Conservation (phyloP, 2,329 filamentous ascomycete genomes). For the Aspergillus tubingensis region DNA sequence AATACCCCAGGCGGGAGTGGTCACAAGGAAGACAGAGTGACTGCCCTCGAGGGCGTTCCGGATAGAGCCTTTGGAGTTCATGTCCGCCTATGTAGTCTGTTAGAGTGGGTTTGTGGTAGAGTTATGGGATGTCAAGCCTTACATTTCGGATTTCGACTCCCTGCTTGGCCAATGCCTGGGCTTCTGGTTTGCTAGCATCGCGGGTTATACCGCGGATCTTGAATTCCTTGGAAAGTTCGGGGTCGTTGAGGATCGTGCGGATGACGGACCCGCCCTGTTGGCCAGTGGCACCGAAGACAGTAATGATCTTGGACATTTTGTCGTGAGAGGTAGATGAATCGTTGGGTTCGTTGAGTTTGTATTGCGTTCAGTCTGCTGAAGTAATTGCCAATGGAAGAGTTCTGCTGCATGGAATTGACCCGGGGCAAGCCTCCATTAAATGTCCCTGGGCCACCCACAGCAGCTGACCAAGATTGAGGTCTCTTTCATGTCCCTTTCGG, state of each 20-base stretch:
- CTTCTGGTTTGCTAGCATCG: constrained; percentile 7
- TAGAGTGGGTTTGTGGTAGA: background rate
- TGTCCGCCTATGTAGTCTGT: constrained; percentile 34
- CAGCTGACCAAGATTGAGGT: too few relatives aligned
- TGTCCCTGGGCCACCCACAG: too few relatives aligned
- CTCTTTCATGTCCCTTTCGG: too few relatives aligned
- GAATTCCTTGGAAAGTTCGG: constrained; percentile 3
- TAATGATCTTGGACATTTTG: constrained; percentile 9
- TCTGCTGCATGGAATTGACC: too few relatives aligned
- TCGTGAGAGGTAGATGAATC: background rate
- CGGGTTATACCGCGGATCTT: constrained; percentile 12
- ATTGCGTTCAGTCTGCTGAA: background rate
- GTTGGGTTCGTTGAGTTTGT: background rate
- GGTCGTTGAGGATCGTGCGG: constrained; percentile 2
- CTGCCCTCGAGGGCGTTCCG: constrained; percentile 45
- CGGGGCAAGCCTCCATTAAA: too few relatives aligned
- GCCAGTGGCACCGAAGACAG: constrained; percentile 9
- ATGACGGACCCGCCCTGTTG: constrained; percentile 5
- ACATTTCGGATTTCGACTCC: background rate
- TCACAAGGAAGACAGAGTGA: constrained; percentile 54
- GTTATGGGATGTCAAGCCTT: too few relatives aligned
- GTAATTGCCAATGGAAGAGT: too few relatives aligned
- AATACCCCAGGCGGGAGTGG: constrained; percentile 39
- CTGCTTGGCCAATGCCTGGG: background rate
- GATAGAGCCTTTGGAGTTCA: constrained; percentile 44